phyloP scores from a whole-genome alignment of 2,329 filamentous ascomycete species.

The Aspergillus latus region DNA sequence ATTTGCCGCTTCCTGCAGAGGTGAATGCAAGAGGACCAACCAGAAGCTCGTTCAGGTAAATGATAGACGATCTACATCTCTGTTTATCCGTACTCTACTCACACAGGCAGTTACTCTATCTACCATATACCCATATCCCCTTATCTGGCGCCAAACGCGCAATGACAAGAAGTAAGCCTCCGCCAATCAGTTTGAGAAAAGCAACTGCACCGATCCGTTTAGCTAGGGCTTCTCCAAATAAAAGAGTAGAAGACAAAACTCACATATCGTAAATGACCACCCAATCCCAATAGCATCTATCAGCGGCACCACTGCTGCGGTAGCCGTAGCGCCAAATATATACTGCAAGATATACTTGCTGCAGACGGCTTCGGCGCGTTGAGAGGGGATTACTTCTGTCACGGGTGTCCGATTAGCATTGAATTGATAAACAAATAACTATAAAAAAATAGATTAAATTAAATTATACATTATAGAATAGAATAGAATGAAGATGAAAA shows the following conservation, averaged over 20 bases:
- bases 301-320: slow-evolving; percentile 70
- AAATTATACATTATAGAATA: no score
- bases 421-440: slow-evolving; percentile 37
- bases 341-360: slow-evolving; percentile 80
- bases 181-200: no score
- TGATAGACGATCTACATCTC: neutral
- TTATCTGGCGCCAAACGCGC: no score
- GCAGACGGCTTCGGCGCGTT: slow-evolving; percentile 70
- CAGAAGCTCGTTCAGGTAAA: no score
- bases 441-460: no score
- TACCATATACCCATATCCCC: neutral
- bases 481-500: no score
- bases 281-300: slow-evolving; percentile 73
- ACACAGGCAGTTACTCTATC: neutral
- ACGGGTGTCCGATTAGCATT: slow-evolving; percentile 76
- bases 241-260: no score
- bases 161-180: no score
- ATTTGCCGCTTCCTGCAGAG: no score
- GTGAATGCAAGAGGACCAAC: no score
- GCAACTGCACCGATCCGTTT: no score
- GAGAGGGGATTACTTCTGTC: slow-evolving; percentile 68
- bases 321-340: slow-evolving; percentile 68
- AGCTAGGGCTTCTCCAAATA: no score
- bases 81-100: neutral
- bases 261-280: slow-evolving; percentile 74